Percentiles rank a stretch among this genome's conserved stretches.
Conservation (phyloP, 2,329 filamentous ascomycete genomes). For the Botrytis deweyae region DNA sequence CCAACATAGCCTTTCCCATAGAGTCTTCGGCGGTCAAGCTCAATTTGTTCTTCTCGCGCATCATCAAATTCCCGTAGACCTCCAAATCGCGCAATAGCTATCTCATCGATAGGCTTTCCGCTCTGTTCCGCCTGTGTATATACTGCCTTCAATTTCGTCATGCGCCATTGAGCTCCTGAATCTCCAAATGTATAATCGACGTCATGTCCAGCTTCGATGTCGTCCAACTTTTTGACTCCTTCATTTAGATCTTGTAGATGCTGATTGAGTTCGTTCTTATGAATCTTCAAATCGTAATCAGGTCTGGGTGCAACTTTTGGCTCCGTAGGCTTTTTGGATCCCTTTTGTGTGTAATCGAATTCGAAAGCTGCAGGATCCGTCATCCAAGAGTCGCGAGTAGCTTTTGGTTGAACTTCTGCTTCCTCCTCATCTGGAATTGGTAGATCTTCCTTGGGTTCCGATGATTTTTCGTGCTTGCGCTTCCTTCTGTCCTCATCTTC, state of each 20-base stretch:
- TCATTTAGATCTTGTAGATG: slow-evolving; percentile 61
- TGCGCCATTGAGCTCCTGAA: slow-evolving; percentile 86
- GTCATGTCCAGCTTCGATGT: slow-evolving; percentile 56
- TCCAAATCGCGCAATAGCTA: slow-evolving; percentile 81
- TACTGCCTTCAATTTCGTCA: slow-evolving; percentile 88
- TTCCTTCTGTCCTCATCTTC: slow-evolving; percentile 39
- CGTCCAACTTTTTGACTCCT: slow-evolving; percentile 51
- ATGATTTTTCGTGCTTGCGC: slow-evolving; percentile 43
- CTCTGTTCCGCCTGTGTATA: slow-evolving; percentile 76
- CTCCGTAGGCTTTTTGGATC: slow-evolving; percentile 54
- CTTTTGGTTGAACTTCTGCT: slow-evolving; percentile 29
- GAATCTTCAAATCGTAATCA: slow-evolving; percentile 49
- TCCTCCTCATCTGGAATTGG: slow-evolving; percentile 54
- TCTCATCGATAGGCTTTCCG: slow-evolving; percentile 71
- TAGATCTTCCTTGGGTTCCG: slow-evolving; percentile 52
- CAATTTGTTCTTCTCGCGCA: slow-evolving; percentile 87
- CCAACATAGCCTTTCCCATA: slow-evolving; percentile 85
- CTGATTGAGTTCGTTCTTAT: slow-evolving; percentile 77
- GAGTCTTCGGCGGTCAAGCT: slow-evolving; percentile 76
- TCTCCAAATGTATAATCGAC: slow-evolving; percentile 88
- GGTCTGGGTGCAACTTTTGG: slow-evolving; percentile 31
- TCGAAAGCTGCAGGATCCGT: slow-evolving; percentile 77
- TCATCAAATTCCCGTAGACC: slow-evolving; percentile 84
- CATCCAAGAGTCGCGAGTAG: slow-evolving; percentile 89
- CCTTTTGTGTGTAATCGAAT: slow-evolving; percentile 75